Conservation (phyloP, 352 stramenopile species). For the Phytophthora parvispora region DNA sequence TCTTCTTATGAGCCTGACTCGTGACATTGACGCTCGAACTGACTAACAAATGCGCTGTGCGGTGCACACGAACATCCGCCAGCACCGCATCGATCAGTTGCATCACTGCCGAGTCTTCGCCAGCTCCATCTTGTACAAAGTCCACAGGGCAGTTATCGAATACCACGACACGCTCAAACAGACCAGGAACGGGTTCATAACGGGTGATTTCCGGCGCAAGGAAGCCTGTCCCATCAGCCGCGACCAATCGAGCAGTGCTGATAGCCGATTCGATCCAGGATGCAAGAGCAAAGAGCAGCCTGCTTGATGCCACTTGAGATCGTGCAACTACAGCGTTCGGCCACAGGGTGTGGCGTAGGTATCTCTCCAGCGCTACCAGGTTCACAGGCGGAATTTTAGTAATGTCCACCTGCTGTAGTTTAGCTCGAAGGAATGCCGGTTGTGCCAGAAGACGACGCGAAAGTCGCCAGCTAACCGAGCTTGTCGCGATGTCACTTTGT, state of each 20-base stretch:
- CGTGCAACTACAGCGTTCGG: constrained; percentile 42
- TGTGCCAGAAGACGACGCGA: constrained; percentile 61
- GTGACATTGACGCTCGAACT: constrained; percentile 5
- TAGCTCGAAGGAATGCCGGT: constrained; percentile 55
- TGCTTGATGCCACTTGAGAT: constrained; percentile 28
- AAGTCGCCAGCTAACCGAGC: constrained; percentile 78
- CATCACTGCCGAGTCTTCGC: constrained; percentile 36
- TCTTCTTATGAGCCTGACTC: constrained; percentile 6
- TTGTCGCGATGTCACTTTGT: constrained; percentile 34
- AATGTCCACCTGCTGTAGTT: constrained; percentile 55
- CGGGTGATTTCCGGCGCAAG: constrained; percentile 64
- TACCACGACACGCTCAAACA: constrained; percentile 77
- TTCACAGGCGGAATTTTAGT: constrained; percentile 63
- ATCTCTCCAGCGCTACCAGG: constrained; percentile 59
- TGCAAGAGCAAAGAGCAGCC: constrained; percentile 58
- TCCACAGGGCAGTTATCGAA: constrained; percentile 47
- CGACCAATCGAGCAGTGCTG: constrained; percentile 45
- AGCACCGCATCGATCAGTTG: constrained; percentile 75
- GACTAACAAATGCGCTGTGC: constrained; percentile 51
- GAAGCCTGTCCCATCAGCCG: constrained; percentile 41
- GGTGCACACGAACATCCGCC: constrained; percentile 72
- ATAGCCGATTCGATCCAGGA: constrained; percentile 60
- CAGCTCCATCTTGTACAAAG: constrained; percentile 15
- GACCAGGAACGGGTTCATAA: constrained; percentile 52
- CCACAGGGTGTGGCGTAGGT: constrained; percentile 66